Evolutionary conservation across 495 filamentous ascomycete species (phyloP).

Genomic region (Aspergillus egyptiacus): DNA sequence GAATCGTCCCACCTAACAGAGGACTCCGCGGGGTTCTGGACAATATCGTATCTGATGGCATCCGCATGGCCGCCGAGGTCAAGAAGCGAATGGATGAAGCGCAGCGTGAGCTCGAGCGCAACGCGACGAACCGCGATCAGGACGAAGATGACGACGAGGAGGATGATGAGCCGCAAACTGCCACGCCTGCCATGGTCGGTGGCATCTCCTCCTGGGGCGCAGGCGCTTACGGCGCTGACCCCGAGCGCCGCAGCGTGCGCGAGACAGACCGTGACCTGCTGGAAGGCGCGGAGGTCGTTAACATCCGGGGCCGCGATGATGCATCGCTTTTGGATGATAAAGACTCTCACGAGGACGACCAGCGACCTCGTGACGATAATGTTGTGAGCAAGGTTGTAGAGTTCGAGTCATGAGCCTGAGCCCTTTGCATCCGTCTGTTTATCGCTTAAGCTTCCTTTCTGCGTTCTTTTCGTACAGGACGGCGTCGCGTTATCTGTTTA

Average conservation of each 20-base stretch:
- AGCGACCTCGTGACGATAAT: constrained; percentile 9
- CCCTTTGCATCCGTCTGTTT: neutral
- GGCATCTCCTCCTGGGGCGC: constrained; percentile 44
- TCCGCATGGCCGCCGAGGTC: constrained; percentile 89
- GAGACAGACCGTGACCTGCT: constrained; percentile 22
- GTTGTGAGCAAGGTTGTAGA: constrained; percentile 38
- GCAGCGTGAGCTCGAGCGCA: constrained; percentile 75
- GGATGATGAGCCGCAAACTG: constrained; percentile 33
- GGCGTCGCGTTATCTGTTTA: neutral
- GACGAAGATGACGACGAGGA: constrained; percentile 77
- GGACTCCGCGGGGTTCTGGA: constrained; percentile 89
- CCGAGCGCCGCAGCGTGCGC: constrained; percentile 41
- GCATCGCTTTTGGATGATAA: constrained; percentile 26
- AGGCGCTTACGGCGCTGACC: constrained; percentile 46
- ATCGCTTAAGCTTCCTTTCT: too few species aligned
- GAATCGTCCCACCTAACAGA: constrained; percentile 57
- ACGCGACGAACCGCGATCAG: constrained; percentile 62
- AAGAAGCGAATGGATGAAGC: constrained; percentile 88
- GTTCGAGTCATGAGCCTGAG: constrained; percentile 30
- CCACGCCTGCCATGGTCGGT: constrained; percentile 30
- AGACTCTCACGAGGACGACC: constrained; percentile 9
- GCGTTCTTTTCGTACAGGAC: neutral
- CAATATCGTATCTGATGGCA: constrained; percentile 94
- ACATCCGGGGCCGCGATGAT: constrained; percentile 27
- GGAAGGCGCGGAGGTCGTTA: constrained; percentile 22